phyloP scores from a whole-genome alignment of 2,329 filamentous ascomycete species.

The Aureobasidium sp. region DNA sequence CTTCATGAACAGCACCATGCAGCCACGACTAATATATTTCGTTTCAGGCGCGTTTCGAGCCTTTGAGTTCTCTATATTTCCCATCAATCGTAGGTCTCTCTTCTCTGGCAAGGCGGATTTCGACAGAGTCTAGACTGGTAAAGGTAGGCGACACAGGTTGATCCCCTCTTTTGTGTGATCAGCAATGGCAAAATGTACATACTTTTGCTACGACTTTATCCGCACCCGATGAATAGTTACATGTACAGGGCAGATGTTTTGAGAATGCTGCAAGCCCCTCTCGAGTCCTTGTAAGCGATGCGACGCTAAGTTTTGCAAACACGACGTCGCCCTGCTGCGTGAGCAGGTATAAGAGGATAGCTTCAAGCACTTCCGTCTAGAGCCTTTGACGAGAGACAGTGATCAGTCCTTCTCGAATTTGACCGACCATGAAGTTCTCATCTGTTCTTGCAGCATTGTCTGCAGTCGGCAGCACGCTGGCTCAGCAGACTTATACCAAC shows the following conservation, averaged over 20 bases:
- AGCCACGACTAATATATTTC: not conserved
- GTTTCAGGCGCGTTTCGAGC: constrained; percentile 2
- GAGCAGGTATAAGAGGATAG: not conserved
- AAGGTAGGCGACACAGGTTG: not conserved
- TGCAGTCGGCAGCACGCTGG: not conserved
- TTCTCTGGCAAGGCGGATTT: not conserved
- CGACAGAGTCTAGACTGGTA: not conserved
- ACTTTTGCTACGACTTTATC: not conserved
- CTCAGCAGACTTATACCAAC: constrained; percentile 35
- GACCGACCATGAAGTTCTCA: not conserved
- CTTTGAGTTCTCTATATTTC: not conserved
- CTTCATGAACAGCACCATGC: not conserved
- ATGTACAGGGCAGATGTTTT: not conserved
- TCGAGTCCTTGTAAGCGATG: not conserved
- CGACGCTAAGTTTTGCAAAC: not conserved
- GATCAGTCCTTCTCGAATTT: not conserved
- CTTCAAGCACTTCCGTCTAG: not conserved
- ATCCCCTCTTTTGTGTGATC: not conserved
- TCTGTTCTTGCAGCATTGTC: constrained; percentile 4
- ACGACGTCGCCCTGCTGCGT: not conserved
- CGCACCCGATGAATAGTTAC: not conserved
- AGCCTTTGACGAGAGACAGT: not conserved
- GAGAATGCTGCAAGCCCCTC: not conserved
- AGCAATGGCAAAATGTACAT: not conserved
- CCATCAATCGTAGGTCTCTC: not conserved